Evolutionary conservation across 305 asterid genomes (phyloP).

Genomic region (Fraxinus angustifolia): DNA sequence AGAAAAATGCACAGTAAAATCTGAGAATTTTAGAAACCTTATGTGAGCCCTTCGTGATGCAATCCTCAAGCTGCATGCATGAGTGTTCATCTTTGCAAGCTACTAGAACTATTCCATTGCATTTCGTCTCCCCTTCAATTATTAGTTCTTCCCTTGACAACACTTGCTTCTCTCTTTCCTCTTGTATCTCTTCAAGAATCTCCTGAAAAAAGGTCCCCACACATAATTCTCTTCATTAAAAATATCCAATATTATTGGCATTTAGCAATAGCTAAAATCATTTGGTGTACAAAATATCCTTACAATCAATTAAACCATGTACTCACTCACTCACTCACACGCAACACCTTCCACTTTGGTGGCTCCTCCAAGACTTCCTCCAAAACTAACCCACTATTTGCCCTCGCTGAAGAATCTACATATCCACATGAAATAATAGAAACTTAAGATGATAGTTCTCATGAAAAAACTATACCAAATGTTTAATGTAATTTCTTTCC

Average conservation of each 20-base stretch:
- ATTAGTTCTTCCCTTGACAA: slow-evolving; percentile 38
- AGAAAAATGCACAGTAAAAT: slow-evolving; percentile 4
- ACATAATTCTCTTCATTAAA: background rate
- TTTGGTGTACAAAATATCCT: background rate
- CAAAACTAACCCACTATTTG: slow-evolving; percentile 53
- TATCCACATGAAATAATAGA: slow-evolving; percentile 24
- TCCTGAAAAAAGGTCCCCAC: slow-evolving; percentile 47
- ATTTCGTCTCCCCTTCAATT: slow-evolving; percentile 38
- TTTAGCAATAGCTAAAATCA: slow-evolving; percentile 19
- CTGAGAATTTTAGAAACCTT: slow-evolving; percentile 45
- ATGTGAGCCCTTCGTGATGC: slow-evolving; percentile 58
- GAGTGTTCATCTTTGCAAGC: slow-evolving; percentile 92
- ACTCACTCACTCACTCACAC: slow-evolving; percentile 89
- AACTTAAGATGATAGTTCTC: slow-evolving; percentile 13
- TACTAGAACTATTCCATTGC: slow-evolving; percentile 64
- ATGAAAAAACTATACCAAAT: slow-evolving; percentile 17
- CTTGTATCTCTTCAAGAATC: slow-evolving; percentile 76
- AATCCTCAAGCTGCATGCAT: slow-evolving; percentile 88
- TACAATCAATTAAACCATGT: slow-evolving; percentile 14
- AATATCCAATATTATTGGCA: slow-evolving; percentile 11
- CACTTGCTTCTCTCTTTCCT: slow-evolving; percentile 59
- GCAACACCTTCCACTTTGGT: slow-evolving; percentile 96
- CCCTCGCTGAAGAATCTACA: slow-evolving; percentile 52
- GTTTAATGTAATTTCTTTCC: slow-evolving; percentile 12
- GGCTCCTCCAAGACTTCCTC: slow-evolving; percentile 88